Conservation (phyloP, 140 eudicot genomes). For the Anethum foeniculum region DNA sequence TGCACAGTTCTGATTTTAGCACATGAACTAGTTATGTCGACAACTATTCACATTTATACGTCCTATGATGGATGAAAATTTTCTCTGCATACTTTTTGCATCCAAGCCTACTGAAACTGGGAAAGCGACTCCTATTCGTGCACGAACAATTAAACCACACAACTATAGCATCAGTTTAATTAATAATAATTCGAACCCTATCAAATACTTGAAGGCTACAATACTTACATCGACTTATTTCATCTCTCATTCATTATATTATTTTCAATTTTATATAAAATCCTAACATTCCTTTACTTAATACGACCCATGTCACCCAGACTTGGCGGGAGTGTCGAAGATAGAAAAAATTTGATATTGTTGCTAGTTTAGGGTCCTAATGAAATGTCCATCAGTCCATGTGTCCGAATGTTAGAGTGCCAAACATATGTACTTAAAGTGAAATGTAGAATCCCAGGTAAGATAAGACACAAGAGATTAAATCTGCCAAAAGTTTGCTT, state of each 20-base stretch:
- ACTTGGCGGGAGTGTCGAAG: not conserved
- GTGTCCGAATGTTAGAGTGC: not conserved
- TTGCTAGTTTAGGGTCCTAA: not conserved
- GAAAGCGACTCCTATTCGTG: not conserved
- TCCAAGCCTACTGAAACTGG: not conserved
- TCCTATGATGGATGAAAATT: not conserved
- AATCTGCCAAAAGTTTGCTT: not conserved
- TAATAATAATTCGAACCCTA: not conserved
- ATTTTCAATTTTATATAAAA: not conserved
- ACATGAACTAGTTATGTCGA: not conserved
- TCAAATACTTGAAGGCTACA: not conserved
- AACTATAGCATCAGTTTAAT: not conserved
- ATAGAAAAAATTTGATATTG: no score
- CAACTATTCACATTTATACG: not conserved
- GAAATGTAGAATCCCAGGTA: not conserved
- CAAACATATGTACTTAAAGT: not conserved
- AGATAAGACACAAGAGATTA: not conserved
- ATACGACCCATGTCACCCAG: not conserved
- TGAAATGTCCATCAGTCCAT: not conserved
- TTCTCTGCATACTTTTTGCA: not conserved
- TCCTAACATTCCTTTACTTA: not conserved
- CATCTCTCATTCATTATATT: not conserved
- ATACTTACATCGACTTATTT: not conserved
- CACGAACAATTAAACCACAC: not conserved
- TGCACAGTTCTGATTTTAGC: not conserved